A percentile compares a stretch with the other conserved stretches of the same genome.
These are phyloP conservation scores for Phlyctochytrium planicorne DNA, from an alignment of 192 early-diverging fungal species.

Conservation along the genomic window DNA sequence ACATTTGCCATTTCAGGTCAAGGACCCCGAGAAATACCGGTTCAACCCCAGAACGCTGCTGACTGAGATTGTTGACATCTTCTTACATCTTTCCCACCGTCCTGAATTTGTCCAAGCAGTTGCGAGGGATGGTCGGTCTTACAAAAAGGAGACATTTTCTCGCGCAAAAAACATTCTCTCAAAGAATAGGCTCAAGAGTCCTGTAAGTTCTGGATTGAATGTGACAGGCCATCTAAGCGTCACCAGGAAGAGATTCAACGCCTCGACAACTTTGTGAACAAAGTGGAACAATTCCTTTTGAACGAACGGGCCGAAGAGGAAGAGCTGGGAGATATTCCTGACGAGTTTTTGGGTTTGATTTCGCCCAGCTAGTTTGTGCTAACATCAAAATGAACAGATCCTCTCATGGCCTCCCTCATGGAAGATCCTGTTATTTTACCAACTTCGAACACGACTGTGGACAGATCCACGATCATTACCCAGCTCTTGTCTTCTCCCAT, in stretches of 20 bases:
- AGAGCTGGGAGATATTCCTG: slow-evolving; percentile 78
- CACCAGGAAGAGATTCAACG: slow-evolving; percentile 57
- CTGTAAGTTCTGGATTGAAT: slow-evolving; percentile 17
- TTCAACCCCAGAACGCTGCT: slow-evolving; percentile 84
- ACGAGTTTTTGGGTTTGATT: slow-evolving; percentile 77
- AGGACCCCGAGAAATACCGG: slow-evolving; percentile 80
- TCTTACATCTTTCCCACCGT: slow-evolving; percentile 65
- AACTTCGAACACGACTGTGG: slow-evolving; percentile 75
- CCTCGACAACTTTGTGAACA: slow-evolving; percentile 67
- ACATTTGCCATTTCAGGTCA: slow-evolving; percentile 54
- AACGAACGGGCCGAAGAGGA: slow-evolving; percentile 70
- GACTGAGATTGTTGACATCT: slow-evolving; percentile 82
- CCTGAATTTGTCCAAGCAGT: slow-evolving; percentile 80
- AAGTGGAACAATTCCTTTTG: slow-evolving; percentile 70
- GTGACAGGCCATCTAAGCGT: no score
- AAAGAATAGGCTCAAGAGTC: slow-evolving; percentile 61
- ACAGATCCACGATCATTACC: slow-evolving; percentile 83
- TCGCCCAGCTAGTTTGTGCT: slow-evolving; percentile 10
- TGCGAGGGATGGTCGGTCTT: slow-evolving; percentile 82
- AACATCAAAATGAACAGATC: slow-evolving; percentile 54
- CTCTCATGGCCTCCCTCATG: slow-evolving; percentile 83
- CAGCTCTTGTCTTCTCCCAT: slow-evolving; percentile 83
- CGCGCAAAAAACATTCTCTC: slow-evolving; percentile 70
- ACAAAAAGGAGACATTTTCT: slow-evolving; percentile 72
- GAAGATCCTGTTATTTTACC: slow-evolving; percentile 92